Evolutionary conservation across 2,329 filamentous ascomycete species (phyloP).

Genomic region (Colletotrichum plurivorum): DNA sequence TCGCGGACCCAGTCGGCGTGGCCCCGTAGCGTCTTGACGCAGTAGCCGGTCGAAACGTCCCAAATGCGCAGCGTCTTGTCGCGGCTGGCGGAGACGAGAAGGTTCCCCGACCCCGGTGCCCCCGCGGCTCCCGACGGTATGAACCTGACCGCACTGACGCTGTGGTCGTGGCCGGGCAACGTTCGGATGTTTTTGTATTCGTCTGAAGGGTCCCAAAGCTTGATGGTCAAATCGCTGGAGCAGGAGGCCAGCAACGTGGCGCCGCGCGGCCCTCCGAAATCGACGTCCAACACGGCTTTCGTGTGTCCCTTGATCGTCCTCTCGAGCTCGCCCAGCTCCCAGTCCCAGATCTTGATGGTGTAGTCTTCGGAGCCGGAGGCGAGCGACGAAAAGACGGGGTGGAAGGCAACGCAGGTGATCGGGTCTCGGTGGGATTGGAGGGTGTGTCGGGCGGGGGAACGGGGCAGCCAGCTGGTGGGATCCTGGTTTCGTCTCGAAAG

Average conservation of each 20-base stretch:
- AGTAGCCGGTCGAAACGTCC: conserved; percentile 95
- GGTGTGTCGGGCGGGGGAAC: conserved; percentile 83
- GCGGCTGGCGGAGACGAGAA: conserved; percentile 87
- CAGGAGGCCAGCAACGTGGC: conserved; percentile 80
- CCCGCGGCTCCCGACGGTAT: conserved; percentile 87
- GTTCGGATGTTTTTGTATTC: conserved; percentile 97
- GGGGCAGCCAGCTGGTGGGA: conserved; percentile 88
- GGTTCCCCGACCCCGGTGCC: conserved; percentile 83
- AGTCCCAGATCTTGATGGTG: conserved; percentile 98
- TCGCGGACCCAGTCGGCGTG: conserved; percentile 94
- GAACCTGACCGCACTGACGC: conserved; percentile 89
- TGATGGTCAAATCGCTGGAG: conserved; percentile 92
- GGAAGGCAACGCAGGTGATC: conserved; percentile 91
- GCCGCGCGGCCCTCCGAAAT: conserved; percentile 88
- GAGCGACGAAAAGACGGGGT: conserved; percentile 90
- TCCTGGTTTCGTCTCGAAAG: conserved; percentile 87
- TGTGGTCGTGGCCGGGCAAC: conserved; percentile 91
- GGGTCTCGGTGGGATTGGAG: conserved; percentile 86
- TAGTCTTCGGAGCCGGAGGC: conserved; percentile 93
- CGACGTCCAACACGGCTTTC: conserved; percentile 87
- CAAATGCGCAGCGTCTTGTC: conserved; percentile 90
- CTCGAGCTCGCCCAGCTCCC: conserved; percentile 93
- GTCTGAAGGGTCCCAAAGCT: conserved; percentile 92
- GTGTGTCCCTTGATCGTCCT: conserved; percentile 94
- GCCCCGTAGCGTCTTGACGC: conserved; percentile 88